Percentiles rank a stretch among this genome's conserved stretches.
Conservation (phyloP, 306 rosid species). For the Quercus variabilis region DNA sequence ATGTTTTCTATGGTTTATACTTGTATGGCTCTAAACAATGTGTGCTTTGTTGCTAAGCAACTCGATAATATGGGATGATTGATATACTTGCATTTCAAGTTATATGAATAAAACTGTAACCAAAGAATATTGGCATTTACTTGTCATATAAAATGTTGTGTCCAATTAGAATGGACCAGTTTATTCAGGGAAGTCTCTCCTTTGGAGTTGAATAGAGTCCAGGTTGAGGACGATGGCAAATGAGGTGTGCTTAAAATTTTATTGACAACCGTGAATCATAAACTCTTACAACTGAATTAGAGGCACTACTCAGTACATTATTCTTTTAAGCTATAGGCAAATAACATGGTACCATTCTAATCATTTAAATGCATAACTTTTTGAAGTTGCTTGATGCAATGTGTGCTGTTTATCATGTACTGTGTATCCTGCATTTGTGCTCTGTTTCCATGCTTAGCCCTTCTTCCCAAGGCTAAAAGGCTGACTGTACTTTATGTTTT, state of each 20-base stretch:
- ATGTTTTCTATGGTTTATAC: constrained; percentile 23
- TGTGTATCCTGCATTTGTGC: neutral
- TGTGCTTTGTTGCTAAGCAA: neutral
- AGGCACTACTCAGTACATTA: neutral
- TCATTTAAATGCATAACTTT: neutral
- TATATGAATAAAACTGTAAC: neutral
- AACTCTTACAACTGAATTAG: neutral
- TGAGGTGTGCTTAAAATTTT: neutral
- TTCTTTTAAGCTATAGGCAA: neutral
- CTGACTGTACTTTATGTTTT: neutral
- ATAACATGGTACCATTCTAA: neutral
- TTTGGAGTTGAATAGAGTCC: neutral
- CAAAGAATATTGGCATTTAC: neutral
- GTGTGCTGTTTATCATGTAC: neutral
- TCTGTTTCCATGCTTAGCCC: neutral
- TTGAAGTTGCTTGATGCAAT: neutral
- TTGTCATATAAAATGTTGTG: neutral
- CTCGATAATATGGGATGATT: neutral
- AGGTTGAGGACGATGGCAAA: too few relatives aligned
- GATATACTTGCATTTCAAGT: neutral
- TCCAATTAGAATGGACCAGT: neutral
- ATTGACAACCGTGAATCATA: neutral
- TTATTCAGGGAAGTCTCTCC: neutral
- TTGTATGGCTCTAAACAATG: neutral
- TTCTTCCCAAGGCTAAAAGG: neutral